phyloP scores from a whole-genome alignment of 2,329 filamentous ascomycete species.

The Talaromyces verruculosus region DNA sequence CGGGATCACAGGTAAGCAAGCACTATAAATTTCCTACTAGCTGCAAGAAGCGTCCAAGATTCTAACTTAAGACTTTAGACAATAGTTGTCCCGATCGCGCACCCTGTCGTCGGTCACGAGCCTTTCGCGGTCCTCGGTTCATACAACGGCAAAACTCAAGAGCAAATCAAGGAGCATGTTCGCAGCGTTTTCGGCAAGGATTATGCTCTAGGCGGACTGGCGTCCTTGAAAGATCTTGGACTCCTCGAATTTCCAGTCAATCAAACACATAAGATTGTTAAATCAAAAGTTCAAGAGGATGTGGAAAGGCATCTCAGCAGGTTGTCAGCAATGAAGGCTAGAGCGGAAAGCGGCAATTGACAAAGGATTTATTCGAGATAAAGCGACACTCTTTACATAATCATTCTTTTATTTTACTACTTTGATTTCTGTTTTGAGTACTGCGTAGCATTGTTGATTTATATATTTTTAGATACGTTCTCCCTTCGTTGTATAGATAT shows the following conservation, averaged over 20 bases:
- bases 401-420: not conserved
- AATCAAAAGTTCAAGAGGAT: not conserved
- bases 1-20: not conserved
- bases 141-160: not conserved
- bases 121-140: slow-evolving; percentile 4
- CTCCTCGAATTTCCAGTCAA: slow-evolving; percentile 1
- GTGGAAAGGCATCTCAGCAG: not conserved
- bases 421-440: not conserved
- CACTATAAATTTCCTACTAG: not conserved
- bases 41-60: not conserved
- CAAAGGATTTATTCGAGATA: not conserved
- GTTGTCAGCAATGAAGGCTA: not conserved
- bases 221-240: not conserved
- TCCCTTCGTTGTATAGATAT: not conserved
- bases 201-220: not conserved
- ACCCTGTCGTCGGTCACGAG: not conserved
- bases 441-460: not conserved
- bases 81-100: not conserved
- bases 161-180: not conserved
- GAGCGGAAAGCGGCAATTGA: not conserved
- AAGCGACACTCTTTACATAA: not conserved
- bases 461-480: not conserved
- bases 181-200: not conserved
- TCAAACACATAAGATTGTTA: not conserved
- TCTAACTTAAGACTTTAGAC: not conserved